Percentiles rank a stretch among this genome's conserved stretches.
These are phyloP conservation scores for Globisporangium spiculum DNA, from an alignment of 352 stramenopile genomes.

Conservation along the genomic window DNA sequence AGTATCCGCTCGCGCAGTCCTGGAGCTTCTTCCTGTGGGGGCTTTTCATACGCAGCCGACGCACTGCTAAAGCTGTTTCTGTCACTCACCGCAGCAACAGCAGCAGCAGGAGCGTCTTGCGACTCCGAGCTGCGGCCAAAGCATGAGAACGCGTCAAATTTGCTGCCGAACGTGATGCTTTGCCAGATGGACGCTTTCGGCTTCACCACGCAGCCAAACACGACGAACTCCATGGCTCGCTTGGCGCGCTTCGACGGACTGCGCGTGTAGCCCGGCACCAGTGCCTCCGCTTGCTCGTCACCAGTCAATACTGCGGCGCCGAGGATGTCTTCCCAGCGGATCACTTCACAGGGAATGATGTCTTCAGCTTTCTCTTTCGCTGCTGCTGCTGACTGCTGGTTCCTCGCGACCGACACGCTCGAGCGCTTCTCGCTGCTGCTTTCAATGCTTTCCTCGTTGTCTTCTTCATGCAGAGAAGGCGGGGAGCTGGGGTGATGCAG, in stretches of 20 bases:
- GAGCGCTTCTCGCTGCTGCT: neutral
- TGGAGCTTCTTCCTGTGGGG: neutral
- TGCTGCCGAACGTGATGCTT: slow-evolving; percentile 24
- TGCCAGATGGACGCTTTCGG: slow-evolving; percentile 10
- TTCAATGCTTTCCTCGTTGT: neutral
- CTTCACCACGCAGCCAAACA: slow-evolving; percentile 34
- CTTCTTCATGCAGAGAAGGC: neutral
- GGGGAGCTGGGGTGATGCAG: neutral
- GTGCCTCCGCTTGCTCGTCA: slow-evolving; percentile 7
- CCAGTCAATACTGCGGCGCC: slow-evolving; percentile 33
- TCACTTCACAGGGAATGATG: slow-evolving; percentile 21
- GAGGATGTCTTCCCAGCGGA: slow-evolving; percentile 45
- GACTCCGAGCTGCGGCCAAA: slow-evolving; percentile 18
- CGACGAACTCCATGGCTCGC: slow-evolving; percentile 30
- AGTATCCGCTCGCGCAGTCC: slow-evolving; percentile 20
- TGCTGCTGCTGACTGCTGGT: neutral
- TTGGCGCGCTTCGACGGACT: slow-evolving; percentile 6
- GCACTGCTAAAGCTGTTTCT: neutral
- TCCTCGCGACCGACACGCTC: neutral
- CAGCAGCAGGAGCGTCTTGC: slow-evolving; percentile 7
- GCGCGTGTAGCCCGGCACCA: slow-evolving; percentile 24
- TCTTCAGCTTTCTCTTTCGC: slow-evolving; percentile 3
- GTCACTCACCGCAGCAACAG: slow-evolving; percentile 10
- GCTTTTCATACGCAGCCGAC: slow-evolving; percentile 10
- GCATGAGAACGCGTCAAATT: slow-evolving; percentile 15